Evolutionary conservation across 2,329 filamentous ascomycete genomes (phyloP), one percentile per base, ranked within the genome.

Genomic region (Stachybotrys chartarum): DNA sequence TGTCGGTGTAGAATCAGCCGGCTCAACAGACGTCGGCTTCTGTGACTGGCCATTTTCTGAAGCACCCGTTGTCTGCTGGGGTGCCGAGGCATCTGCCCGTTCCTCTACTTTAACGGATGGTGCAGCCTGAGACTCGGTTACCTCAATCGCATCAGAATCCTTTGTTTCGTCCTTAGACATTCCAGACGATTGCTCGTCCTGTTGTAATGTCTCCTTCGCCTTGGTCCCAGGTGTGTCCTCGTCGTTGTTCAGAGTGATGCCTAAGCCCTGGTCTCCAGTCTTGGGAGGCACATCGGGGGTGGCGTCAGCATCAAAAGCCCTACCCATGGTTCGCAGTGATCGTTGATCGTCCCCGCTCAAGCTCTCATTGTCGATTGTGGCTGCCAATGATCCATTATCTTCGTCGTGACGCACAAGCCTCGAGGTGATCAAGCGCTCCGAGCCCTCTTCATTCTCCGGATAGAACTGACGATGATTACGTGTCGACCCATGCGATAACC

Each of bases 331-430:
- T 42, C 53, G 32, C 6, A 68, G 42, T 0, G 68, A 68, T 4
- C 63, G 70, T 14, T 67, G 67, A 30, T 72, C 72, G 3, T 67
- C 77, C 39, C 72, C 71, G 7, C 68, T 71, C 10, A 71, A 61
- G 60, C 78, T 81, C 58, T 80, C 70, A 2, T 75, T 74, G 57
- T 86, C 84, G 56, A 85, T 63, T 0, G 82, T 85, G 7, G 81
- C 84, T 31, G 76, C 79, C 32, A 86, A 62, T 1, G 84, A 86
- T 45, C 75, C 77, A 47, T 68, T 67, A 51, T 80, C 77, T 32
- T 75, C 71, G 24, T 76, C 71, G 1, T 67, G 51, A 68, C 68
- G 30, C 64, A 63, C 42, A 59, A 67, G 47, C 44, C 46, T 57
- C 7, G 71, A 64, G 24, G 71, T 61, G 1, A 81, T 68, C 31